Evolutionary conservation across 225 moss, liverwort and hornwort species (phyloP).

Genomic region (Marchantia paleacea): DNA sequence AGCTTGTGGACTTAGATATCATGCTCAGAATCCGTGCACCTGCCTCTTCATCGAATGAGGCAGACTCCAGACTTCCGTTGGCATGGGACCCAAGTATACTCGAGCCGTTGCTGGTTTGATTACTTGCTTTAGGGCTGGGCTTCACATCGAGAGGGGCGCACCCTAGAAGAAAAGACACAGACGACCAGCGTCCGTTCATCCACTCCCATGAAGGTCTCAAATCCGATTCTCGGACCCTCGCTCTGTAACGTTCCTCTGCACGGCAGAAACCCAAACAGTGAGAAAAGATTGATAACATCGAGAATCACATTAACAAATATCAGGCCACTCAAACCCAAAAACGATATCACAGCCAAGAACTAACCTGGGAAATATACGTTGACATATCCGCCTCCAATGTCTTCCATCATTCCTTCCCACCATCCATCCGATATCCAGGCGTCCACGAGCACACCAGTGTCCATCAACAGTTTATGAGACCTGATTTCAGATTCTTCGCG

Average conservation of each 20-base stretch:
- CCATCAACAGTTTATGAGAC: conserved; percentile 39
- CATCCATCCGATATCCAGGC: conserved; percentile 91
- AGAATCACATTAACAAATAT: neutral
- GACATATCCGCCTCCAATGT: conserved; percentile 47
- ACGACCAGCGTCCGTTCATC: conserved; percentile 65
- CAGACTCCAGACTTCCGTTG: neutral
- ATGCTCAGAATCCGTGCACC: neutral
- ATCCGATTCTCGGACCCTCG: conserved; percentile 45
- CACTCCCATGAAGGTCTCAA: conserved; percentile 74
- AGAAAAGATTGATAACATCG: neutral
- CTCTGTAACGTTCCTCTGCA: conserved; percentile 65
- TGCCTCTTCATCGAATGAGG: neutral
- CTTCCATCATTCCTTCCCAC: conserved; percentile 78
- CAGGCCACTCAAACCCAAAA: neutral
- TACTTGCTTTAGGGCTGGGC: neutral
- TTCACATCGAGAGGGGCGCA: neutral
- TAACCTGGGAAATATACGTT: conserved; percentile 71
- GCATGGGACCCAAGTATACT: neutral
- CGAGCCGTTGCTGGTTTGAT: too few species aligned
- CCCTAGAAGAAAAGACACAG: conserved; percentile 39
- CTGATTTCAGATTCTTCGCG: conserved; percentile 17
- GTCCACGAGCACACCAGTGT: conserved; percentile 55
- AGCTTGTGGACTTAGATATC: neutral
- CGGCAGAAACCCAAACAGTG: neutral
- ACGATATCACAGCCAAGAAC: neutral